Conservation (phyloP, 495 filamentous ascomycete genomes). For the Mytilinidion resinicola region DNA sequence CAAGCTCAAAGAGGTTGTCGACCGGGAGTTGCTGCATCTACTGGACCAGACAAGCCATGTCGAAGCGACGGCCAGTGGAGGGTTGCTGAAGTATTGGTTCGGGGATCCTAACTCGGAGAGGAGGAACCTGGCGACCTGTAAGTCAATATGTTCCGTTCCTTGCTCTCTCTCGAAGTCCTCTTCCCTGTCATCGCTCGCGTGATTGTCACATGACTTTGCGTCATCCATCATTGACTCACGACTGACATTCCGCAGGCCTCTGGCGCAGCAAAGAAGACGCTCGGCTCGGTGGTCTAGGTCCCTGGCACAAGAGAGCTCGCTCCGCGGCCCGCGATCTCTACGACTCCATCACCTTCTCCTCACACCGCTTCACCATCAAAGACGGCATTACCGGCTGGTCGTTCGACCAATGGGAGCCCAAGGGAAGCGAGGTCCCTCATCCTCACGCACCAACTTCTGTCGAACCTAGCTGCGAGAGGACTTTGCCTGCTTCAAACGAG, state of each 20-base stretch:
- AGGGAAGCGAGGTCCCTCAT: no score
- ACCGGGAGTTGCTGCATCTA: slow-evolving; percentile 54
- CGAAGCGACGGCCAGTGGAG: slow-evolving; percentile 70
- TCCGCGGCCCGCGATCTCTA: slow-evolving; percentile 29
- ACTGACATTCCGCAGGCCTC: slow-evolving; percentile 23
- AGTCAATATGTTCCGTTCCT: slow-evolving; percentile 1
- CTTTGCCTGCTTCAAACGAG: no score
- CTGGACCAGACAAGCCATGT: slow-evolving; percentile 70
- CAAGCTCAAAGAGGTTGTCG: slow-evolving; percentile 52
- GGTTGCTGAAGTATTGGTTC: slow-evolving; percentile 62
- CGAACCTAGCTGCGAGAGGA: no score
- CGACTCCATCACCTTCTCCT: slow-evolving; percentile 29
- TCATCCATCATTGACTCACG: neutral
- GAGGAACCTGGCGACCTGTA: slow-evolving; percentile 36
- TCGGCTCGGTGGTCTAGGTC: slow-evolving; percentile 27
- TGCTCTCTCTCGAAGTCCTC: neutral
- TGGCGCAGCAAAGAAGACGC: slow-evolving; percentile 30
- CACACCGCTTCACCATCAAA: slow-evolving; percentile 30
- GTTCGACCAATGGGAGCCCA: slow-evolving; percentile 24
- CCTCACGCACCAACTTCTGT: no score
- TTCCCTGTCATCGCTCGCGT: neutral
- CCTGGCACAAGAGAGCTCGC: slow-evolving; percentile 33
- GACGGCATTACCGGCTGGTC: slow-evolving; percentile 23
- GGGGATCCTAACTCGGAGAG: slow-evolving; percentile 23
- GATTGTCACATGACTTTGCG: neutral